Evolutionary conservation across 805 yeast genomes (phyloP), one percentile per base, ranked within the genome.

Genomic region (Nakazawaea ernobii): DNA sequence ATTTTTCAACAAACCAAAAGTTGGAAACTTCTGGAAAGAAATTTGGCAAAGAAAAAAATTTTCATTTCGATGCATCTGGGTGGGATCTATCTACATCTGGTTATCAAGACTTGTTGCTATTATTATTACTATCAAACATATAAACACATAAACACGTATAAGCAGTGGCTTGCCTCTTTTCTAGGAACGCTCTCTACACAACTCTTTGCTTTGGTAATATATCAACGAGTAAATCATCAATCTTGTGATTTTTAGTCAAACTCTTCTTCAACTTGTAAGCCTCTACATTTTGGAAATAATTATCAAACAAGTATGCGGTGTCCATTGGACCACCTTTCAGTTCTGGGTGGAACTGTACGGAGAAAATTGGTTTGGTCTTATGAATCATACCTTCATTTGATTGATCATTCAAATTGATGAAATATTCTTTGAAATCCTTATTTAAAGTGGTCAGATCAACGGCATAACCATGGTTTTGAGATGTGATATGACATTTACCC

Each of bases 241-340:
- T 44, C 32, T 58, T 65, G 55, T 68, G 72, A 53, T 72, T 71
- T 50, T 70, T 69, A 44, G 73, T 73, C 46, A 72, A 62, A 49
- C 74, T 67, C 38, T 59, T 60, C 58, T 66, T 60, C 45, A 62
- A 63, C 61, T 73, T 77, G 74, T 78, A 89, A 41, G 68, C 69
- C 41, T 70, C 74, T 53, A 94, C 83, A 59, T 84, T 74, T 35
- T 72, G 77, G 58, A 94, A 82, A 69, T 87, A 94, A 67, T 82
- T 88, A 73, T 94, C 98, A 58, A 94, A 94, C 66, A 94, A 73
- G 69, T 81, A 88, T 2, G 89, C 78, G 11, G 97, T 86, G 68
- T 94, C 99, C 59, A 86, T 76, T 50, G 99, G 99, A 57, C 99
- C 99, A 59, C 99, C 98, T 71, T 90, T 92, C 49, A 99, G 98